Percentiles rank a stretch among this genome's conserved stretches.
Conservation (phyloP, 495 filamentous ascomycete genomes). For the Neurospora sp. region DNA sequence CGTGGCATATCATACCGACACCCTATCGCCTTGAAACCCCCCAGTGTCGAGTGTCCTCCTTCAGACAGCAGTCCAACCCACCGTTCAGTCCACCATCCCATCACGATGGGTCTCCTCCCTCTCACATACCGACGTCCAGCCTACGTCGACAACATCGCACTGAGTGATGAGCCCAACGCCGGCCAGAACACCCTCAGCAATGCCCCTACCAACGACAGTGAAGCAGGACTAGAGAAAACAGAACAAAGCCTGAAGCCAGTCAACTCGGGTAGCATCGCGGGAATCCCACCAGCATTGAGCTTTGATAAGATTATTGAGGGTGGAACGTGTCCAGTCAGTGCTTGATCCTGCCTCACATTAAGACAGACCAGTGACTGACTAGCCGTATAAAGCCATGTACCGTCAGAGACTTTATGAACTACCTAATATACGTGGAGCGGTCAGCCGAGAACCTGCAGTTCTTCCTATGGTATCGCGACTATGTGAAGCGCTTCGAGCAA, state of each 20-base stretch:
- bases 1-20: background rate
- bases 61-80: background rate
- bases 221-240: conserved; percentile 4
- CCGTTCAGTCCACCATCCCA: background rate
- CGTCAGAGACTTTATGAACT: conserved; percentile 70
- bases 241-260: conserved; percentile 15
- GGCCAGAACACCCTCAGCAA: conserved; percentile 15
- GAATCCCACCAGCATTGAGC: conserved; percentile 56
- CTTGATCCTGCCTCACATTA: background rate
- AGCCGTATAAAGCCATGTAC: conserved; percentile 52
- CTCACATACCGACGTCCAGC: conserved; percentile 29
- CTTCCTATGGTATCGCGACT: conserved; percentile 64
- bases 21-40: background rate
- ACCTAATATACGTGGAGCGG: conserved; percentile 63
- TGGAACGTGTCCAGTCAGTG: conserved; percentile 66
- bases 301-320: conserved; percentile 63
- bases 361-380: background rate
- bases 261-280: conserved; percentile 10
- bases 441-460: conserved; percentile 73
- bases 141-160: conserved; percentile 15
- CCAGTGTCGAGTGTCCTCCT: background rate
- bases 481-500: conserved; percentile 46
- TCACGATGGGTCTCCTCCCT: conserved; percentile 22
- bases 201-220: conserved; percentile 3
- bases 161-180: conserved; percentile 3